Evolutionary conservation across 805 yeast species (phyloP), one percentile per base, ranked within the genome.

Genomic region (Kluyveromyces nonfermentans): DNA sequence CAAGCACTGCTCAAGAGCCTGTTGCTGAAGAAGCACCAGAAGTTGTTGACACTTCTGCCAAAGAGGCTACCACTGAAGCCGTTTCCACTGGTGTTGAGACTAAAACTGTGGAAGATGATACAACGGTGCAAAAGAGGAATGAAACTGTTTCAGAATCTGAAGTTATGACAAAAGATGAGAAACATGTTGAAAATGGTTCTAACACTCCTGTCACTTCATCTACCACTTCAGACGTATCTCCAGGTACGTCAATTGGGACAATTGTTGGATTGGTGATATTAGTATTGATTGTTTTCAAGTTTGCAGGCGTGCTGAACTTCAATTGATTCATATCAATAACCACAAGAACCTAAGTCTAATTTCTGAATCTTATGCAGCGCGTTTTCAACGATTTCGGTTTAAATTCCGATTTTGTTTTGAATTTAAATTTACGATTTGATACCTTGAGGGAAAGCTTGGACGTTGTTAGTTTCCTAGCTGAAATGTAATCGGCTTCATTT

Each of bases 151-250:
- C 48, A 14, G 46, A 47, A 10, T 33, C 48, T 31, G 49, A 45
- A 40, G 33, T 32, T 4, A 39, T 20, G 15, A 20, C 43, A 22
- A 37, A 43, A 32, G 43, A 36, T 31, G 46, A 38, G 25, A 40
- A 37, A 40, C 34, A 43, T 17, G 45, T 41, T 5, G 59, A 63
- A 54, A n/a, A 40, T 38, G 42, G 17, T 22, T 19, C 37, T 9
- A 32, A 22, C 68, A 75, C 44, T 60, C 60, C 54, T 74, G 76
- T 42, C 59, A 68, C 49, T 64, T 70, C 67, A 65, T 56, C 51
- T 57, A 64, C 45, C 44, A 44, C 42, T 15, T 38, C 41, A 22
- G 28, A 22, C 21, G 16, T 38, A 10, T 21, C 16, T 14, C 41
- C 41, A 12, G 41, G 34, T n/a, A 22, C 28, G 4, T 33, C 18